Evolutionary conservation across 1,284 basidiomycete species (phyloP), one percentile per base, ranked within the genome.

Genomic region (Papiliotrema nemorosa): DNA sequence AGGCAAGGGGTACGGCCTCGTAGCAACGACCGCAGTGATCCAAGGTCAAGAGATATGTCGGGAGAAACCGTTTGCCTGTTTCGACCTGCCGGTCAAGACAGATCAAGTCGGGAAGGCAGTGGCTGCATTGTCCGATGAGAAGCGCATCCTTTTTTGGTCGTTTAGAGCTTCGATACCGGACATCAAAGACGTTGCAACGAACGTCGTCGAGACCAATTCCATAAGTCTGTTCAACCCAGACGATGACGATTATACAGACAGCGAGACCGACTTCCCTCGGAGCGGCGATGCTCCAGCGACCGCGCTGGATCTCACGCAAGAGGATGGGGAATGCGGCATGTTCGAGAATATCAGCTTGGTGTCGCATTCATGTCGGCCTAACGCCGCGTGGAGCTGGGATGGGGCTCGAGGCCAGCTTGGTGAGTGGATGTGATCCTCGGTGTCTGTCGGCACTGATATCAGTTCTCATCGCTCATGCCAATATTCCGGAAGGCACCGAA

Each of bases 361-460:
- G 16, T 62, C 64, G 38, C 64, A 64, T 45, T 55, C 52, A 12
- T 66, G 62, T 25, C 18, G 35, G 1, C 62, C 62, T 2, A 66
- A 66, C 24, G 49, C 57, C 2, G 50, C 47, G 5, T 66, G 64
- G 64, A 48, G 24, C 12, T 66, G 62, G 62, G 47, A 58, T 36
- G 25, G 27, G 13, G 22, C 38, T 1, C 33, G 38, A 26, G 25
- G 39, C n/a, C 24, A 37, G 41, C 21, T 55, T 13, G 36, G 57
- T 58, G 31, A 46, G 57, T 57, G 10, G 21, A 16, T 33, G 13
- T 3, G 27, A 3, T 12, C 16, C 35, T 20, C 27, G 29, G 24
- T 37, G 31, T 16, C 12, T 31, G 20, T 12, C 24, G 40, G 16
- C 12, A 14, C 29, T 26, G 35, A 41, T 40, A 18, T 41, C 36